Evolutionary conservation across 345 rosid genomes (phyloP), one percentile per base, ranked within the genome.

Genomic region (Pugionium cornutum): DNA sequence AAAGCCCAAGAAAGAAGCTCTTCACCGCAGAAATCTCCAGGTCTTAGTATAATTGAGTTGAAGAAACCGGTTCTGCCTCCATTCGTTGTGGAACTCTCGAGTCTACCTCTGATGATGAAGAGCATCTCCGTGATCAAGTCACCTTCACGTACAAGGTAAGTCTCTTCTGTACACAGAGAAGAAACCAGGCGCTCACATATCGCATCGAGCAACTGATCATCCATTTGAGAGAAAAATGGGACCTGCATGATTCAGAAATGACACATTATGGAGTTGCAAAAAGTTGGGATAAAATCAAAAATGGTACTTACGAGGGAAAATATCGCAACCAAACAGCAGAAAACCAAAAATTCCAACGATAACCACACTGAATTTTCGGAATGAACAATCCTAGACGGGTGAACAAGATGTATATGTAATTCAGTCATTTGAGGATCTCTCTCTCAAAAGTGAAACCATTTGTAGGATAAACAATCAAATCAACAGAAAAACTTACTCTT

Each of bases 51-150:
- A 28, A 83, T 90, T 36, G 96, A 78, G 70, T 94, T 83, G 83
- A 94, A 94, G 86, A 94, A 90, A 75, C 99, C 96, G 3, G 95
- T 81, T 31, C 92, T 79, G 52, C 97, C 99, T 62, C 99, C 99
- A 41, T 94, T 86, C 9, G 96, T 90, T 30, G 97, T 90, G 6
- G 86, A 86, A 80, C 99, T 94, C 75, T 88, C 99, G 27, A 86
- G 84, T 64, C 86, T 80, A 52, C 96, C 99, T 77, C 97, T 78
- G 64, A 88, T 83, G 11, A 88, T 83, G 40, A 94, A 94, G 47
- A 94, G 86, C 99, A 94, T 90, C 76, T 90, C 96, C 0, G 89
- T 76, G 40, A 94, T 88, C 0, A 96, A 89, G 73, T 94, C 97
- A 37, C 97, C 97, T 79, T 94, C 97, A 30, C 97, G 89, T 25